phyloP scores from a whole-genome alignment of 2,329 filamentous ascomycete genomes.

The Xylaria multiplex region DNA sequence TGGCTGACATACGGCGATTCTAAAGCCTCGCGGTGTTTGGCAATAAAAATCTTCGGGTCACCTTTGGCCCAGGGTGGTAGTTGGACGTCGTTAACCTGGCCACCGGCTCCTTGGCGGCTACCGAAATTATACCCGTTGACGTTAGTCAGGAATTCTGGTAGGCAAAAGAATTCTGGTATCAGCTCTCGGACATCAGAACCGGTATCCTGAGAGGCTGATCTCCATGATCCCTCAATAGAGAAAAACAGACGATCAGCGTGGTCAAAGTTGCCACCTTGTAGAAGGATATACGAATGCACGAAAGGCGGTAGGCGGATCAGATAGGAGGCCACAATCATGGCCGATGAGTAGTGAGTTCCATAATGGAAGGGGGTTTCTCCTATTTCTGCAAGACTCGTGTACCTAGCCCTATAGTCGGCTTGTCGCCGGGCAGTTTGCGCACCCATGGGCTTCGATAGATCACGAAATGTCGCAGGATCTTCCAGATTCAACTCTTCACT shows the following conservation, averaged over 20 bases:
- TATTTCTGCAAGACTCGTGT: slow-evolving; percentile 89
- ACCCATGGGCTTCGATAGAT: slow-evolving; percentile 95
- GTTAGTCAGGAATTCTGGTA: slow-evolving; percentile 95
- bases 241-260: slow-evolving; percentile 96
- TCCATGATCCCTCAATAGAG: slow-evolving; percentile 90
- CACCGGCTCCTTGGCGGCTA: slow-evolving; percentile 79
- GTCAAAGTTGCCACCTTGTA: slow-evolving; percentile 96
- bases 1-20: slow-evolving; percentile 93
- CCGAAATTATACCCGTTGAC: slow-evolving; percentile 96
- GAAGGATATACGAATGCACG: slow-evolving; percentile 90
- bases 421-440: slow-evolving; percentile 83
- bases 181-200: slow-evolving; percentile 95
- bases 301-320: slow-evolving; percentile 95
- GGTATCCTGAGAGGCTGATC: slow-evolving; percentile 86
- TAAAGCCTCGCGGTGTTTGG: slow-evolving; percentile 93
- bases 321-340: slow-evolving; percentile 98
- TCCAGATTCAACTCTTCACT: slow-evolving; percentile 90
- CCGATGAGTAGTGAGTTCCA: slow-evolving; percentile 97
- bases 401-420: slow-evolving; percentile 82
- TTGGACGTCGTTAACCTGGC: slow-evolving; percentile 83
- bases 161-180: slow-evolving; percentile 96
- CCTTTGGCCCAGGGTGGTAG: slow-evolving; percentile 98
- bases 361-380: slow-evolving; percentile 95
- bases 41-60: slow-evolving; percentile 93
- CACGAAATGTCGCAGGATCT: slow-evolving; percentile 85